A percentile compares a stretch with the other conserved stretches of the same genome.
These are phyloP conservation scores for Huiozyma naganishii DNA, from an alignment of 805 yeast genomes.

Conservation along the genomic window DNA sequence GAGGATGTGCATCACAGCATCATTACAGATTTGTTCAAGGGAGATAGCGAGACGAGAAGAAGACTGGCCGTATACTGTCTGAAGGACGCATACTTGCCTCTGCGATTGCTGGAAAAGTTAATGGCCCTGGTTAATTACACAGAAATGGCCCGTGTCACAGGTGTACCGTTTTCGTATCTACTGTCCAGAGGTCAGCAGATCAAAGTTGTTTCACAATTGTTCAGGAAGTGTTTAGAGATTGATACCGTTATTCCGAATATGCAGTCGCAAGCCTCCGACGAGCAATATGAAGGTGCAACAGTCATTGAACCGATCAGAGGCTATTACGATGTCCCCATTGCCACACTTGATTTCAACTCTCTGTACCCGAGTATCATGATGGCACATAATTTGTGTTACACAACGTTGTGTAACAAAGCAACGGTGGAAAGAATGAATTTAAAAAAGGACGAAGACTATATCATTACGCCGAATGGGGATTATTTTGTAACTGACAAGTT, in stretches of 20 bases:
- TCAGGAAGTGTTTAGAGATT: constrained; percentile 80
- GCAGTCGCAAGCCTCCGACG: constrained; percentile 73
- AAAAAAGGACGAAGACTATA: constrained; percentile 66
- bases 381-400: constrained; percentile 96
- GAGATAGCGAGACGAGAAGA: constrained; percentile 84
- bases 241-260: constrained; percentile 87
- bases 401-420: constrained; percentile 65
- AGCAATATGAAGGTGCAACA: constrained; percentile 96
- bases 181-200: constrained; percentile 94
- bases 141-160: constrained; percentile 99
- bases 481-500: constrained; percentile 61
- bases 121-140: constrained; percentile 96
- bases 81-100: constrained; percentile 89
- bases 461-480: constrained; percentile 85
- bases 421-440: constrained; percentile 57
- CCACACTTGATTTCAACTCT: constrained; percentile 95
- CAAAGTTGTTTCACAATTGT: constrained; percentile 90
- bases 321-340: constrained; percentile 92
- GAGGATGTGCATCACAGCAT: constrained; percentile 98
- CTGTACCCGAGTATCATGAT: constrained; percentile 97
- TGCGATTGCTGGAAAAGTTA: constrained; percentile 77
- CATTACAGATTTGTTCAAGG: constrained; percentile 88
- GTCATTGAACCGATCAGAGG: constrained; percentile 96
- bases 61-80: constrained; percentile 94
- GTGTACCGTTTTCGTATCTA: constrained; percentile 89